phyloP scores from a whole-genome alignment of 176 grass and related monocot genomes.

The Canna indica region DNA sequence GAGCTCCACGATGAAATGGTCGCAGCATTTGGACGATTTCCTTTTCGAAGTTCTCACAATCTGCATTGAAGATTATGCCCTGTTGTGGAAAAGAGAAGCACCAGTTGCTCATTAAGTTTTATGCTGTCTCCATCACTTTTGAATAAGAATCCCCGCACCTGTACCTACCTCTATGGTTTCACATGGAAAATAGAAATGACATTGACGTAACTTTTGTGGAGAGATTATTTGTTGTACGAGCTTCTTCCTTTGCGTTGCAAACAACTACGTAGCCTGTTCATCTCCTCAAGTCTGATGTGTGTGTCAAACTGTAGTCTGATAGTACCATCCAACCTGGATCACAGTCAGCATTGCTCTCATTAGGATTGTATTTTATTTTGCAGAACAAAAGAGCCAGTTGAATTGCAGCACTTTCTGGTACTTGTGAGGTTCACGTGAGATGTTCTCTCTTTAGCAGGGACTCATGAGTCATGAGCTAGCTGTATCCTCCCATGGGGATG shows the following conservation, averaged over 20 bases:
- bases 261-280: background rate
- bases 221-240: too few species aligned
- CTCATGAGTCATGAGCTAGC: background rate
- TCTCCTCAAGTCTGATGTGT: background rate
- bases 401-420: background rate
- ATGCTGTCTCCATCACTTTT: background rate
- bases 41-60: background rate
- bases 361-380: background rate
- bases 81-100: background rate
- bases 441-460: background rate
- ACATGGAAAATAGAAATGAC: background rate
- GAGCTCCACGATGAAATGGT: too few species aligned
- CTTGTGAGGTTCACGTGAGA: constrained; percentile 2
- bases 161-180: background rate
- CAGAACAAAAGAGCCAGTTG: constrained; percentile 1
- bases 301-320: too few species aligned
- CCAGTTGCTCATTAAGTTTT: background rate
- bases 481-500: background rate
- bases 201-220: background rate
- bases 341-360: background rate
- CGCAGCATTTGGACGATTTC: background rate
- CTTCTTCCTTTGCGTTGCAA: too few species aligned
- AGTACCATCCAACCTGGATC: background rate
- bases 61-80: background rate
- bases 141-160: background rate